A percentile compares a stretch with the other conserved stretches of the same genome.
phyloP scores from a whole-genome alignment of 306 rosid species.

The Dryas drummondii region DNA sequence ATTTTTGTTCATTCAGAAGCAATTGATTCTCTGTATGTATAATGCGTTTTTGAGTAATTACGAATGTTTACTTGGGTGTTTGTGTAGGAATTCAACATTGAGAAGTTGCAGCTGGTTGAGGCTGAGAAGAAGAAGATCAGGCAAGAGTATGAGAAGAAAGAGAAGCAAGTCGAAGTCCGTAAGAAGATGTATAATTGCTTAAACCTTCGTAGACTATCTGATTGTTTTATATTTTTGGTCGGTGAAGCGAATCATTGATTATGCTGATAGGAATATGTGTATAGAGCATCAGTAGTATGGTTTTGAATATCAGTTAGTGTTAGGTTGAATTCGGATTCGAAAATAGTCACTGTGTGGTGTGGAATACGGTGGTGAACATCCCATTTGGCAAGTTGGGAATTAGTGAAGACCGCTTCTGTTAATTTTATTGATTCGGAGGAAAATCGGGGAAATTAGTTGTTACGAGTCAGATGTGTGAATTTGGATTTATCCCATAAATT shows the following conservation, averaged over 20 bases:
- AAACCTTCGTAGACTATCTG: not conserved
- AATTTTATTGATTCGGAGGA: not conserved
- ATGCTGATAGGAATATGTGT: not conserved
- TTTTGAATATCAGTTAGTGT: not conserved
- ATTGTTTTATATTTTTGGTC: not conserved
- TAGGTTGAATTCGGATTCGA: not conserved
- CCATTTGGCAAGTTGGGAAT: not conserved
- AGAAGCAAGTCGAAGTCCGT: conserved; percentile 90
- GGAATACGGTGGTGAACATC: not conserved
- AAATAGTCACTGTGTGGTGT: not conserved
- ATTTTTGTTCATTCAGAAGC: not conserved
- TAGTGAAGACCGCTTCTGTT: not conserved
- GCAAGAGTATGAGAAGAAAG: conserved; percentile 89
- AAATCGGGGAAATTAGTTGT: not conserved
- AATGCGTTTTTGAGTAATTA: not conserved
- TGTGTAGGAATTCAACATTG: conserved; percentile 84
- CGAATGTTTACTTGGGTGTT: not conserved
- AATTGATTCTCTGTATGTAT: not conserved
- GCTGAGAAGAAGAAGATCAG: conserved; percentile 96
- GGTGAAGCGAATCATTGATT: not conserved
- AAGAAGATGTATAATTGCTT: conserved; percentile 68
- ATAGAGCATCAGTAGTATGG: not conserved
- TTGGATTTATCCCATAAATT: not conserved
- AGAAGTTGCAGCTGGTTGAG: conserved; percentile 91
- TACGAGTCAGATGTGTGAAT: not conserved